These are phyloP conservation scores for Ascochyta rabiei DNA, from an alignment of 2,329 filamentous ascomycete genomes.

Conservation along the genomic window DNA sequence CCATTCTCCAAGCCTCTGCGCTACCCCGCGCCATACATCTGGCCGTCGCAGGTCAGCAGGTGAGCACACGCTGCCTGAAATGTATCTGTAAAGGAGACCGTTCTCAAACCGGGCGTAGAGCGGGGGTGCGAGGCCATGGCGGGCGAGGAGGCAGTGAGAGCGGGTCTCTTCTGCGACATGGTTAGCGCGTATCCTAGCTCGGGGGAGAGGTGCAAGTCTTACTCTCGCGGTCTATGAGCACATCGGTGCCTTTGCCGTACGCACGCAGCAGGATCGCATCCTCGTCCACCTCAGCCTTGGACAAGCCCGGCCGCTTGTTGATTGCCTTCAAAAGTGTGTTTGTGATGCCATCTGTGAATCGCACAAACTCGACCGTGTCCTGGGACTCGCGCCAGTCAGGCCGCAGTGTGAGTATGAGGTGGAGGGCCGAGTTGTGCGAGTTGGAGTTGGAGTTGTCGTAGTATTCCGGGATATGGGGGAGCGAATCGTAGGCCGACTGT, in stretches of 20 bases:
- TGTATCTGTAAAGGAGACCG: slow-evolving; percentile 92
- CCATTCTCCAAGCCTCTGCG: slow-evolving; percentile 87
- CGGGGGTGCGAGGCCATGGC: slow-evolving; percentile 80
- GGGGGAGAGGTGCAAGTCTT: slow-evolving; percentile 47
- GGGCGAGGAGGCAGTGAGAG: slow-evolving; percentile 84
- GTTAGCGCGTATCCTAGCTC: background rate
- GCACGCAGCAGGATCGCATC: slow-evolving; percentile 89
- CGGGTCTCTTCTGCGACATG: slow-evolving; percentile 61
- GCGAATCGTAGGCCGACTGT: slow-evolving; percentile 40
- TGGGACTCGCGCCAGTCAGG: slow-evolving; percentile 81
- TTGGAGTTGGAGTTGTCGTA: slow-evolving; percentile 78
- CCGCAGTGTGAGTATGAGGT: slow-evolving; percentile 77
- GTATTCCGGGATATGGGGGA: slow-evolving; percentile 70
- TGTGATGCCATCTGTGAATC: slow-evolving; percentile 97
- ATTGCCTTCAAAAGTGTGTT: slow-evolving; percentile 87
- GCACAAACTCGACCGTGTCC: slow-evolving; percentile 80
- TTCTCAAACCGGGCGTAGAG: slow-evolving; percentile 93
- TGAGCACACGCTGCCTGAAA: slow-evolving; percentile 78
- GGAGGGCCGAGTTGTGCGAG: slow-evolving; percentile 77
- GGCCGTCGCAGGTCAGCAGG: slow-evolving; percentile 80
- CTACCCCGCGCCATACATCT: slow-evolving; percentile 81
- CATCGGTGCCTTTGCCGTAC: slow-evolving; percentile 91
- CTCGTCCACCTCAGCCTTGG: slow-evolving; percentile 77
- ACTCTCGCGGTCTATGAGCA: slow-evolving; percentile 94
- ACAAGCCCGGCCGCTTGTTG: slow-evolving; percentile 71